Conservation (phyloP, 2,329 filamentous ascomycete species). For the Exutisphaerella laricina region DNA sequence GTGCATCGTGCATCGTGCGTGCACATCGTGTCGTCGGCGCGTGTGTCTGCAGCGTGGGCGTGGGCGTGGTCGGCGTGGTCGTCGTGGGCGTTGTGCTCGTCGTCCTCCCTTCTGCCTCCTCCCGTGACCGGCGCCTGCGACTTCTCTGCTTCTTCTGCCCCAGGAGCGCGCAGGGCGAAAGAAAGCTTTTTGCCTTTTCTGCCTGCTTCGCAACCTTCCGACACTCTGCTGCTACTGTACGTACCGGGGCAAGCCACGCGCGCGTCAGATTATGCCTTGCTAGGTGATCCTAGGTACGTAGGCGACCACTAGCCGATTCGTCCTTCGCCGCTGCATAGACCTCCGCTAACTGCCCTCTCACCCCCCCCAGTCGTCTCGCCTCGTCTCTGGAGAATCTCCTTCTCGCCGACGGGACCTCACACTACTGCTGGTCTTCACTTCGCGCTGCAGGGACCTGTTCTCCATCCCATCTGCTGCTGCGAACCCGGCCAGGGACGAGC, state of each 20-base stretch:
- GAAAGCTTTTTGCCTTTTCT: not conserved
- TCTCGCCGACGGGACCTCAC: not conserved
- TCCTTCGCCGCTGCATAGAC: not conserved
- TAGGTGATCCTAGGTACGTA: slow-evolving; percentile 1
- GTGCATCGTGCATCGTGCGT: not conserved
- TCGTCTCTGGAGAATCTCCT: not conserved
- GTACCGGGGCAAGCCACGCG: slow-evolving; percentile 3
- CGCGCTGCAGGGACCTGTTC: not conserved
- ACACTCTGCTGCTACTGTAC: not conserved
- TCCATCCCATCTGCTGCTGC: slow-evolving; percentile 5
- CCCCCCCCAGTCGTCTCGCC: not conserved
- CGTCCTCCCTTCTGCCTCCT: not conserved
- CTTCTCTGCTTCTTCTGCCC: not conserved
- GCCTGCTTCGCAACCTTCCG: not conserved
- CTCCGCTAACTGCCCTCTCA: not conserved
- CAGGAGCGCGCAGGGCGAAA: not conserved
- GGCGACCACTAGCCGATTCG: slow-evolving; percentile 8
- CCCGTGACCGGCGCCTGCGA: not conserved
- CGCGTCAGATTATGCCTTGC: slow-evolving; percentile 2
- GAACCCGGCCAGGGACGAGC: slow-evolving; percentile 3
- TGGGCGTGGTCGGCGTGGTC: not conserved
- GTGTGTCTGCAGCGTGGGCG: not conserved
- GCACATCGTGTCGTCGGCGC: not conserved
- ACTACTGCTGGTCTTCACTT: not conserved
- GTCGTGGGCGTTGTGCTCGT: not conserved